phyloP scores from a whole-genome alignment of 352 stramenopile genomes.

The Globisporangium lucens region DNA sequence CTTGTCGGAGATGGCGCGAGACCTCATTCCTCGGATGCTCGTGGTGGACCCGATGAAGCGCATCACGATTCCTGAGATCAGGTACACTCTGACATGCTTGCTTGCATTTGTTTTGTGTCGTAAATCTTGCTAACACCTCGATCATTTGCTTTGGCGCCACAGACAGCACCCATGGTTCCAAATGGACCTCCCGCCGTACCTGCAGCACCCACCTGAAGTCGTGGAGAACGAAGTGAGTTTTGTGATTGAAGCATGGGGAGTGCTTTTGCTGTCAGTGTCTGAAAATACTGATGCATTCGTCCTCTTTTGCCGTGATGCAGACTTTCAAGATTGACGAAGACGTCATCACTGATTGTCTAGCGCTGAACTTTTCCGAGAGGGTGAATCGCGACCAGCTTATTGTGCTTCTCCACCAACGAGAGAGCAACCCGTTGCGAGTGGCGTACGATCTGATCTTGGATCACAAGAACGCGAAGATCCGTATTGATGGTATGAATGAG shows the following conservation, averaged over 20 bases:
- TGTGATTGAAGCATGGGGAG: not conserved
- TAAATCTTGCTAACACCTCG: not conserved
- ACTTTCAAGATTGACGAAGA: conserved; percentile 82
- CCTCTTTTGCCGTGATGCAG: conserved; percentile 22
- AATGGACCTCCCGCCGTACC: conserved; percentile 96
- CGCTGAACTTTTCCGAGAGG: conserved; percentile 41
- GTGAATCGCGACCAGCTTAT: conserved; percentile 62
- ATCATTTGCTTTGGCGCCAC: not conserved
- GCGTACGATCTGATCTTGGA: conserved; percentile 97
- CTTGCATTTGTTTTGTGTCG: not conserved
- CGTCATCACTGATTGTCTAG: conserved; percentile 56
- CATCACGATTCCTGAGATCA: conserved; percentile 98
- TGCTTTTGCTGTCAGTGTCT: too few relatives aligned
- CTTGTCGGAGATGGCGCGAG: conserved; percentile 92
- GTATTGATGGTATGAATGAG: conserved; percentile 73
- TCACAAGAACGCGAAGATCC: conserved; percentile 96
- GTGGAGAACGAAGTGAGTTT: conserved; percentile 92
- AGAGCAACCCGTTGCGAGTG: conserved; percentile 86
- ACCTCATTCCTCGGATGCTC: conserved; percentile 98
- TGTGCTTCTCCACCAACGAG: conserved; percentile 47
- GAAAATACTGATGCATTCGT: not conserved
- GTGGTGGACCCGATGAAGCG: conserved; percentile 99
- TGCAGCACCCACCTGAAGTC: conserved; percentile 94
- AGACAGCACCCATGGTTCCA: conserved; percentile 97
- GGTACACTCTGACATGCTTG: conserved; percentile 26